Conservation (phyloP, 768 basidiomycete species). For the Daedaleopsis nitida region DNA sequence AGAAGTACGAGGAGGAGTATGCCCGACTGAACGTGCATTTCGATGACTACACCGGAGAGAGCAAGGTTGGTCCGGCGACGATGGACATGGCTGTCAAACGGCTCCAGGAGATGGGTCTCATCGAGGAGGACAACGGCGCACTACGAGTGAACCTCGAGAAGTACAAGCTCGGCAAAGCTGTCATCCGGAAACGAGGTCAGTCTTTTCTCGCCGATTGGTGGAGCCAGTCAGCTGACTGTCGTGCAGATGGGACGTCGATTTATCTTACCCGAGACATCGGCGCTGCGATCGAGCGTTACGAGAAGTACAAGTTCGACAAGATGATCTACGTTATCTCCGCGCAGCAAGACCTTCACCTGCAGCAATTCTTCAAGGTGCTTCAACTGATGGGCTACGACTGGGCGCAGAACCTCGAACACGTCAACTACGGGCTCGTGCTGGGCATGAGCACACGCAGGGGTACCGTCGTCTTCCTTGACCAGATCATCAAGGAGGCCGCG, state of each 20-base stretch:
- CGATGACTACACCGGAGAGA: slow-evolving; percentile 92
- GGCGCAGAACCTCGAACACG: slow-evolving; percentile 80
- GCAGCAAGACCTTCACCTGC: slow-evolving; percentile 83
- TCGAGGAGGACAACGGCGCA: slow-evolving; percentile 78
- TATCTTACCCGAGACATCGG: slow-evolving; percentile 96
- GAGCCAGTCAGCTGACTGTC: neutral
- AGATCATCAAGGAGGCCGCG: slow-evolving; percentile 88
- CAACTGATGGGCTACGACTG: slow-evolving; percentile 88
- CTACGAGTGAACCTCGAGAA: slow-evolving; percentile 86
- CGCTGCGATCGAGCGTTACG: slow-evolving; percentile 89
- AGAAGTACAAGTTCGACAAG: slow-evolving; percentile 87
- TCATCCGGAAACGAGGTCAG: slow-evolving; percentile 83
- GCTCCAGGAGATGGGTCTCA: slow-evolving; percentile 71
- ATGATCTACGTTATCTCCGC: slow-evolving; percentile 94
- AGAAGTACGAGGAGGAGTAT: slow-evolving; percentile 88
- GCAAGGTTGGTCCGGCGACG: slow-evolving; percentile 70
- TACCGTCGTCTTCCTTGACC: slow-evolving; percentile 92
- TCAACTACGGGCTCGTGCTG: slow-evolving; percentile 89
- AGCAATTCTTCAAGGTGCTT: slow-evolving; percentile 93
- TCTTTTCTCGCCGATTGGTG: neutral
- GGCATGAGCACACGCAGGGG: slow-evolving; percentile 96
- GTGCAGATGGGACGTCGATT: slow-evolving; percentile 85
- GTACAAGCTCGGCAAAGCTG: slow-evolving; percentile 90
- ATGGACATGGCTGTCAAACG: slow-evolving; percentile 71
- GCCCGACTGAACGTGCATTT: slow-evolving; percentile 87